Percentiles rank a stretch among this genome's conserved stretches.
Conservation (phyloP, 371 early-diverging fungal genomes). For the Lichtheimia ramosa region DNA sequence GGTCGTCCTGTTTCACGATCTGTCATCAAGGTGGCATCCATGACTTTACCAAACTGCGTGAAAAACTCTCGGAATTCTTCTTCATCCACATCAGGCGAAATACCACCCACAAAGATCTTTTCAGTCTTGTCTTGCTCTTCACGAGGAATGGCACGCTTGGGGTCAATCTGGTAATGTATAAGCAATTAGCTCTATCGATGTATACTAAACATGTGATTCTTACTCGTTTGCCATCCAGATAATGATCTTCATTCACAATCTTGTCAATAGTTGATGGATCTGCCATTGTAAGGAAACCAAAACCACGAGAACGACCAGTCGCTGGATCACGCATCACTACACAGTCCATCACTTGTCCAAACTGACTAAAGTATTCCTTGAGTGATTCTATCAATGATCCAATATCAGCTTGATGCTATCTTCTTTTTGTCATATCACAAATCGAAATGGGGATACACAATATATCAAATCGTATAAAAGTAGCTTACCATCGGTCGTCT, state of each 20-base stretch:
- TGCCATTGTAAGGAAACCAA: conserved; percentile 88
- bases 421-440: background rate
- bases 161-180: conserved; percentile 65
- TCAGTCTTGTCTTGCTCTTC: conserved; percentile 79
- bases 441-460: background rate
- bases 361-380: conserved; percentile 72
- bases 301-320: conserved; percentile 83
- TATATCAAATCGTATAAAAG: background rate
- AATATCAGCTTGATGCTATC: background rate
- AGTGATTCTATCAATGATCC: conserved; percentile 56
- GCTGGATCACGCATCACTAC: conserved; percentile 84
- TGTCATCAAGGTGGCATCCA: conserved; percentile 77
- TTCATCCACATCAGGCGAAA: conserved; percentile 78
- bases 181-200: background rate
- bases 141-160: conserved; percentile 85
- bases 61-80: conserved; percentile 82
- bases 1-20: conserved; percentile 79
- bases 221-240: conserved; percentile 84
- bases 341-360: conserved; percentile 73
- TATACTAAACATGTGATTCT: conserved; percentile 9
- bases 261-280: conserved; percentile 67
- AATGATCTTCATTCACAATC: conserved; percentile 74
- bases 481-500: conserved; percentile 82
- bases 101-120: conserved; percentile 92
- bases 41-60: conserved; percentile 72